Evolutionary conservation across 305 asterid genomes (phyloP), one percentile per base, ranked within the genome.

Genomic region (Nicotiana rustica): DNA sequence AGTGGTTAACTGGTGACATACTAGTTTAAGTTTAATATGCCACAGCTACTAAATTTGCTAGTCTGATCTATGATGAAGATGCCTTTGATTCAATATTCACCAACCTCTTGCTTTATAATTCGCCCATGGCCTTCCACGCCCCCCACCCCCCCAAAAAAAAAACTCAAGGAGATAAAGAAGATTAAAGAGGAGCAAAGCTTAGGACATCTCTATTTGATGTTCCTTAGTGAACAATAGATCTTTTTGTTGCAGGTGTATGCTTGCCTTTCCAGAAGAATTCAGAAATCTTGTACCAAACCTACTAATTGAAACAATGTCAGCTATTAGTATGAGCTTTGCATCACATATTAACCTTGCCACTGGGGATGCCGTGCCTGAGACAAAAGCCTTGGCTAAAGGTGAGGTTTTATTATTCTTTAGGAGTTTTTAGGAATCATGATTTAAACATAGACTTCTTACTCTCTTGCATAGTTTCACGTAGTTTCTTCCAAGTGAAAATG

Each of bases 241-340:
- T 57, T 77, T 49, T 49, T 21, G 83, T 82, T 83, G 73, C 93
- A 96, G 99, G 99, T 96, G 97, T 85, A 85, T 88, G 87, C 92
- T 92, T 85, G 96, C 98, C 87, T 95, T 96, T 86, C 98, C 97
- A 70, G 97, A 92, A 86, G 99, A 96, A 86, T 93, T 92, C 86
- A 93, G 73, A 90, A 87, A 88, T 82, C 94, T 95, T 84, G 98
- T 95, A 52, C 98, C 98, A 67, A 95, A 86, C 87, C 90, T 95
- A 84, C 87, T 96, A 84, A 91, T 88, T 55, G 99, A 95, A 86
- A 84, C 93, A 84, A 92, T 96, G 98, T 87, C 91, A 82, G 79
- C 93, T 82, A 85, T 92, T 83, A 87, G 91, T 84, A 82, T 93
- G 85, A 92, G 95, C 87, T 96, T 93, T 89, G 89, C 92, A 78